Conservation (phyloP, 2,329 filamentous ascomycete species). For the Scopulariopsis brevicaulis region DNA sequence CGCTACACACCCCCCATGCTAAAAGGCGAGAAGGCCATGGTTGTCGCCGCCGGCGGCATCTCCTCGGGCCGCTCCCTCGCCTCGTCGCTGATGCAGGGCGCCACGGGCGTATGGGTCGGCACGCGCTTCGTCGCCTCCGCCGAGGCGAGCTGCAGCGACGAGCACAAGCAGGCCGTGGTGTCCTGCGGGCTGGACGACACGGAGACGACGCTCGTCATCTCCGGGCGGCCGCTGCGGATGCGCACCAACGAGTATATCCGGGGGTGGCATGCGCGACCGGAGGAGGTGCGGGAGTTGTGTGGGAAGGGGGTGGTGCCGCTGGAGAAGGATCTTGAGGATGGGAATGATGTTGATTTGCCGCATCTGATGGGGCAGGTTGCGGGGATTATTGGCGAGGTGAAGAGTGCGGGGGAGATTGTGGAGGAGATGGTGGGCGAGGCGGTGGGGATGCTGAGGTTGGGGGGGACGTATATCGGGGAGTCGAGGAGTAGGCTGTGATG, state of each 20-base stretch:
- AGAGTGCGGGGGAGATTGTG: slow-evolving; percentile 78
- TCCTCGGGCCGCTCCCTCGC: slow-evolving; percentile 74
- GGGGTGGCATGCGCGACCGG: slow-evolving; percentile 66
- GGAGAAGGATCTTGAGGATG: slow-evolving; percentile 71
- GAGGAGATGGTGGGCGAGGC: slow-evolving; percentile 79
- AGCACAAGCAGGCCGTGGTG: slow-evolving; percentile 79
- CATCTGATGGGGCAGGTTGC: slow-evolving; percentile 93
- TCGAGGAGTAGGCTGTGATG: slow-evolving; percentile 1
- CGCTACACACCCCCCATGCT: slow-evolving; percentile 59
- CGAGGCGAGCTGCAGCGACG: slow-evolving; percentile 70
- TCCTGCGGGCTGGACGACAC: slow-evolving; percentile 71
- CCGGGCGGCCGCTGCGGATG: slow-evolving; percentile 70
- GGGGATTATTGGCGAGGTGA: slow-evolving; percentile 62
- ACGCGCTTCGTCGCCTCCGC: slow-evolving; percentile 78
- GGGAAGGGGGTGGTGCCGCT: slow-evolving; percentile 70
- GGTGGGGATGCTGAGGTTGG: slow-evolving; percentile 46
- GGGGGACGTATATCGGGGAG: not conserved
- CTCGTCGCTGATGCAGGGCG: slow-evolving; percentile 76
- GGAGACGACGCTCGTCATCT: slow-evolving; percentile 69
- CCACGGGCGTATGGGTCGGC: slow-evolving; percentile 84
- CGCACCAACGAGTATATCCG: slow-evolving; percentile 75
- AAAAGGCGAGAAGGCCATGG: slow-evolving; percentile 59
- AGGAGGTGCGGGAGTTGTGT: slow-evolving; percentile 65
- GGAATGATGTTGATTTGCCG: slow-evolving; percentile 72
- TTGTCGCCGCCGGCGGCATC: slow-evolving; percentile 84